Conservation (phyloP, 2,329 filamentous ascomycete species). For the Colletotrichum sojae region DNA sequence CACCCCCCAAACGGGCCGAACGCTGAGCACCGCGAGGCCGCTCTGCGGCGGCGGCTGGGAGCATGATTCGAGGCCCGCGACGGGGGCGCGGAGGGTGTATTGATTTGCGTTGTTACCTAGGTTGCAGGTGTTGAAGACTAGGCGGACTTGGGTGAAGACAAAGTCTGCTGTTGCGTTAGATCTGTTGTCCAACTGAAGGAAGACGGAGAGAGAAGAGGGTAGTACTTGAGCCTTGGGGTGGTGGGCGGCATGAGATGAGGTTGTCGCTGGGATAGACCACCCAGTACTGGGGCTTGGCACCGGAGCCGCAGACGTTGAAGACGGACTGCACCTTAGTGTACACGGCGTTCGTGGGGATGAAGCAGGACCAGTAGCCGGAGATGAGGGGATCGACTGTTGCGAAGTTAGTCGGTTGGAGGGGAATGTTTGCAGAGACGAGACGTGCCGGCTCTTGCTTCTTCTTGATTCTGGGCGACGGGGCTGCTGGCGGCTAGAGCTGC, state of each 20-base stretch:
- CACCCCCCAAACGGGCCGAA: neutral
- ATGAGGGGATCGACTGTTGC: neutral
- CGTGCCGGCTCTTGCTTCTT: neutral
- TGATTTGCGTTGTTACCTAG: neutral
- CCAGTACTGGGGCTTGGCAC: neutral
- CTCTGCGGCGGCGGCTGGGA: neutral
- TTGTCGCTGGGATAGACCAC: neutral
- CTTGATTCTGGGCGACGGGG: neutral
- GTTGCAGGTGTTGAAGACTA: neutral
- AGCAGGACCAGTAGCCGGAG: neutral
- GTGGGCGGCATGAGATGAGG: neutral
- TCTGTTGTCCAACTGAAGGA: neutral
- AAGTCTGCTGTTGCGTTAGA: neutral
- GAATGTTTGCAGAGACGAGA: neutral
- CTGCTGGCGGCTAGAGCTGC: neutral
- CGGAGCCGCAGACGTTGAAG: neutral
- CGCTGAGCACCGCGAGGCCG: neutral
- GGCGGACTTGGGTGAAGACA: neutral
- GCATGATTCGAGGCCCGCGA: neutral
- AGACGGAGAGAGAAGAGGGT: neutral
- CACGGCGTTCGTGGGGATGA: neutral
- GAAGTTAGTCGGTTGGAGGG: neutral
- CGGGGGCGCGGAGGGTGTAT: neutral
- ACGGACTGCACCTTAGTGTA: neutral
- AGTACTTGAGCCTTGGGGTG: neutral